phyloP scores from a whole-genome alignment of 331 rosid genomes.

The Pyracantha coccinea region DNA sequence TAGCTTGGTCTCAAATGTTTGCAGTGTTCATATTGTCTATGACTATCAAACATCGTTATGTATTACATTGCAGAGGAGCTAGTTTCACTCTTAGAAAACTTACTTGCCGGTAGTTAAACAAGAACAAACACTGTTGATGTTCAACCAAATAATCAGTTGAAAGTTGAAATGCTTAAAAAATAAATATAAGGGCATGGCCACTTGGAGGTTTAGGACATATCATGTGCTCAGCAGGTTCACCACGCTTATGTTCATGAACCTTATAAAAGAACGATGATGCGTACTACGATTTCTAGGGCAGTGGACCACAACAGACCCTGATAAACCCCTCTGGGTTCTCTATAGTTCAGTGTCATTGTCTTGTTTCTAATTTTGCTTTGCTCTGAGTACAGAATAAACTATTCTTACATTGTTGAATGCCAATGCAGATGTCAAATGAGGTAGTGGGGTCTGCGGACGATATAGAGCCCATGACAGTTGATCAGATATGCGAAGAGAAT shows the following conservation, averaged over 20 bases:
- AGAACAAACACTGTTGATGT: not conserved
- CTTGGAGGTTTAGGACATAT: not conserved
- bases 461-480: conserved; percentile 21
- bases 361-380: not conserved
- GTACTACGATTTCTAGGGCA: not conserved
- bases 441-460: conserved; percentile 25
- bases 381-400: not conserved
- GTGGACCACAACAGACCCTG: not conserved
- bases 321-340: not conserved
- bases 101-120: not conserved
- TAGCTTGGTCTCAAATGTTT: not conserved
- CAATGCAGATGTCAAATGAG: conserved; percentile 27
- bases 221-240: not conserved
- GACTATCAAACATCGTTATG: not conserved
- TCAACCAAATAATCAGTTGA: not conserved
- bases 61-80: not conserved
- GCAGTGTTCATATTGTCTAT: not conserved
- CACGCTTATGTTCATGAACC: not conserved
- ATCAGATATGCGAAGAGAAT: conserved; percentile 70
- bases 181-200: not conserved
- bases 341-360: not conserved
- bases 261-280: not conserved
- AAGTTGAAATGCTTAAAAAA: not conserved
- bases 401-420: not conserved
- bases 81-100: not conserved